phyloP scores from a whole-genome alignment of 345 rosid genomes.

The Salix koriyanagi region DNA sequence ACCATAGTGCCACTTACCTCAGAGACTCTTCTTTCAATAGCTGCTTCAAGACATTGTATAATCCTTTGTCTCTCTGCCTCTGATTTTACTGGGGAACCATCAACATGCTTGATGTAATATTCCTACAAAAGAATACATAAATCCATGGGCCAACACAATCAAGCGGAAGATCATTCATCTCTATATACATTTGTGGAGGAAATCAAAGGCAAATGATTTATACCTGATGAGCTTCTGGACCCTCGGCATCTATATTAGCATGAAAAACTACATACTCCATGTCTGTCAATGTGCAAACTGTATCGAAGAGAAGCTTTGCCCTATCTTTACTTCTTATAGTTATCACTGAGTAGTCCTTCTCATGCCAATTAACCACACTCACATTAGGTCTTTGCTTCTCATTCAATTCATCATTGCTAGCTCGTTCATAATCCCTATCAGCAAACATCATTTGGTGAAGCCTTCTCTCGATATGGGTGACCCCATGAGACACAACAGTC shows the following conservation, averaged over 20 bases:
- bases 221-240: slow-evolving; percentile 80
- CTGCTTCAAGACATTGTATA: slow-evolving; percentile 90
- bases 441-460: slow-evolving; percentile 99
- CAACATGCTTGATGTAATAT: slow-evolving; percentile 76
- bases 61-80: slow-evolving; percentile 79
- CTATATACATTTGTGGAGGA: not conserved
- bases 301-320: slow-evolving; percentile 86
- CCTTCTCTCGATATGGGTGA: slow-evolving; percentile 73
- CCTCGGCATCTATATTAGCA: slow-evolving; percentile 68
- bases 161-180: not conserved
- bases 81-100: slow-evolving; percentile 83
- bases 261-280: slow-evolving; percentile 93
- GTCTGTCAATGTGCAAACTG: slow-evolving; percentile 87
- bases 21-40: slow-evolving; percentile 85
- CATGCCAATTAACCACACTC: slow-evolving; percentile 69
- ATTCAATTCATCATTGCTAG: slow-evolving; percentile 40
- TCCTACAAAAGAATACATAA: slow-evolving; percentile 43
- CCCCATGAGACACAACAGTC: slow-evolving; percentile 59
- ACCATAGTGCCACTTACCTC: slow-evolving; percentile 42
- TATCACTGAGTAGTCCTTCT: slow-evolving; percentile 79
- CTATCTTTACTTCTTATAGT: slow-evolving; percentile 82
- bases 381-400: slow-evolving; percentile 68
- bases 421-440: slow-evolving; percentile 80
- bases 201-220: not conserved
- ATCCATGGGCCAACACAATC: not conserved